Conservation (phyloP, 768 basidiomycete genomes). For the Paxillus rubicundulus region DNA sequence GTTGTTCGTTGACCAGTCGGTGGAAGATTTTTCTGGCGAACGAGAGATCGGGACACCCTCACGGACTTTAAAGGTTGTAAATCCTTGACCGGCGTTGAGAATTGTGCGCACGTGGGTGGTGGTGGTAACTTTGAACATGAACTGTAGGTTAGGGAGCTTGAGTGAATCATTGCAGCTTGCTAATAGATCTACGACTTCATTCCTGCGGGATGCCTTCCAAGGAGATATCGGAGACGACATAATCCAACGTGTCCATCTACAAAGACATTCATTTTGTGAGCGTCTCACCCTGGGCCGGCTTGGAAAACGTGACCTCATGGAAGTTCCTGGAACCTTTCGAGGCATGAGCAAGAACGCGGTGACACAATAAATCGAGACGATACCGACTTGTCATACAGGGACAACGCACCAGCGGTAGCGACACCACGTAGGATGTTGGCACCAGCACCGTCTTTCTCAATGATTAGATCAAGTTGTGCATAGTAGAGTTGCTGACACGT, state of each 20-base stretch:
- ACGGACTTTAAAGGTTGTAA: no score
- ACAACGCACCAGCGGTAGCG: constrained; percentile 51
- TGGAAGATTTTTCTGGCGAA: no score
- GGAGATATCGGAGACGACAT: background rate
- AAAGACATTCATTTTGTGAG: background rate
- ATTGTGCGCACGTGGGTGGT: no score
- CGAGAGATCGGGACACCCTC: no score
- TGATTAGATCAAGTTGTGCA: background rate
- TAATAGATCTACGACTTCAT: no score
- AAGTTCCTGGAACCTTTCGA: constrained; percentile 44
- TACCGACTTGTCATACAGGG: constrained; percentile 57
- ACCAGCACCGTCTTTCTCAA: constrained; percentile 53
- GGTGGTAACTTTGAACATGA: no score
- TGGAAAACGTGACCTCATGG: constrained; percentile 58
- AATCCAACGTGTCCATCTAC: background rate
- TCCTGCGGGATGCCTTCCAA: no score
- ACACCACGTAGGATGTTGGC: constrained; percentile 55
- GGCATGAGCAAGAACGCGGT: constrained; percentile 2
- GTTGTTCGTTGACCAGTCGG: no score
- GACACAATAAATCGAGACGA: background rate
- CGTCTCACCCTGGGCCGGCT: constrained; percentile 34
- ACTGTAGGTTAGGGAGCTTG: no score
- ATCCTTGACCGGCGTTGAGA: no score
- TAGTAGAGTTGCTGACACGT: constrained; percentile 6
- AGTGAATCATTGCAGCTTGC: no score